Evolutionary conservation across 306 rosid genomes (phyloP).

Genomic region (Fagus sylvatica): DNA sequence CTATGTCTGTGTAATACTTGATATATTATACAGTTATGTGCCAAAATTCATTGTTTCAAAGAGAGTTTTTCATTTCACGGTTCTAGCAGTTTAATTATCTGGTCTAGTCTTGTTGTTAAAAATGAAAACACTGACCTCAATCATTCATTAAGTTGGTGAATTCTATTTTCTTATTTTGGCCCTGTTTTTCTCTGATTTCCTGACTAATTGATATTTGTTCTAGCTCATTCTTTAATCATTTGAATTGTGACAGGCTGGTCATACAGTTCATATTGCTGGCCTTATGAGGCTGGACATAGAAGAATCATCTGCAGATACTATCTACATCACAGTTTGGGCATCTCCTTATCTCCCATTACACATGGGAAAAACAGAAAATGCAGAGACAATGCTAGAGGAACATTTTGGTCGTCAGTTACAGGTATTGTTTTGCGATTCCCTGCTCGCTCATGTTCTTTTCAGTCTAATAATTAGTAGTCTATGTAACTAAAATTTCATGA

Average conservation of each 20-base stretch:
- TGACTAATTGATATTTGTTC: background rate
- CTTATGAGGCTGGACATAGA: constrained; percentile 88
- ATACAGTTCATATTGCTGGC: constrained; percentile 87
- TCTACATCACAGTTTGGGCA: constrained; percentile 89
- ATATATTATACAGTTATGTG: too few relatives aligned
- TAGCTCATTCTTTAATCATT: constrained; percentile 23
- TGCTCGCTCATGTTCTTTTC: background rate
- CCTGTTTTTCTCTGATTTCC: background rate
- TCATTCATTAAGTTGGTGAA: background rate
- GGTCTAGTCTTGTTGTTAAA: background rate
- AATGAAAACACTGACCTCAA: background rate
- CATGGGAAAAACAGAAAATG: constrained; percentile 87
- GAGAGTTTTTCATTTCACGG: background rate
- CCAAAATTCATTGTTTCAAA: too few relatives aligned
- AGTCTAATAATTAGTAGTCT: background rate
- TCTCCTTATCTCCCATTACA: constrained; percentile 86
- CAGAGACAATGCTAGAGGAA: constrained; percentile 55
- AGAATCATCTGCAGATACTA: constrained; percentile 61
- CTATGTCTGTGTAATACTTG: too few relatives aligned
- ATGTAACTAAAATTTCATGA: background rate
- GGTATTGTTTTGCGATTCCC: constrained; percentile 42
- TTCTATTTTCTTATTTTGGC: background rate
- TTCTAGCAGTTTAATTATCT: background rate
- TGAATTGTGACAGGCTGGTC: constrained; percentile 63
- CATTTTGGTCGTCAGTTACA: constrained; percentile 90